These are phyloP conservation scores for Saksenaea oblongispora DNA, from an alignment of 371 early-diverging fungal genomes.

Conservation along the genomic window DNA sequence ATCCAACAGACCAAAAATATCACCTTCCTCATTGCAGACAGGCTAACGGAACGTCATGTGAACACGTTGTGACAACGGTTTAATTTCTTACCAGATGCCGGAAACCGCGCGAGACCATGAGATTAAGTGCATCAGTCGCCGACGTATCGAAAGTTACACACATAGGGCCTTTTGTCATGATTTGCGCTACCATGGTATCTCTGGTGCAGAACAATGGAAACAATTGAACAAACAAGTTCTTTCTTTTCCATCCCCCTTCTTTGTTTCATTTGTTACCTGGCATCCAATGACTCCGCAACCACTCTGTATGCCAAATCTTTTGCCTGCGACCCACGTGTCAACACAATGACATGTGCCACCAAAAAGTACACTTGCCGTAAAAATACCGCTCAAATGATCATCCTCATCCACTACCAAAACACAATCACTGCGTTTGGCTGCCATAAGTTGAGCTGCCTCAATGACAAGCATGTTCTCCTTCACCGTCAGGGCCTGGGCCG, in stretches of 20 bases:
- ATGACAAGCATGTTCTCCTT: conserved; percentile 81
- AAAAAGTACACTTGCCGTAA: conserved; percentile 65
- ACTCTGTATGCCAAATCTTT: conserved; percentile 56
- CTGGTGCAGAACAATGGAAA: conserved; percentile 15
- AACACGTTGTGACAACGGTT: neutral
- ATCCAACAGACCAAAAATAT: conserved; percentile 93
- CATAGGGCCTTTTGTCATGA: conserved; percentile 93
- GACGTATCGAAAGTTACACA: conserved; percentile 80
- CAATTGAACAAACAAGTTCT: neutral
- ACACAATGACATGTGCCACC: conserved; percentile 3
- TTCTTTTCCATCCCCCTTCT: neutral
- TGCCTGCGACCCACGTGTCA: conserved; percentile 24
- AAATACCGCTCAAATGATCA: conserved; percentile 87
- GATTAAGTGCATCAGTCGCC: conserved; percentile 90
- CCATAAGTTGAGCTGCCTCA: conserved; percentile 94
- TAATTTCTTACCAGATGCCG: conserved; percentile 79
- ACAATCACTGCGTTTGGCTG: conserved; percentile 92
- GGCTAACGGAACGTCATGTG: conserved; percentile 43
- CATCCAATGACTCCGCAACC: conserved; percentile 48
- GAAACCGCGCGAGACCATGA: conserved; percentile 96
- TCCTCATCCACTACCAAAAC: conserved; percentile 85
- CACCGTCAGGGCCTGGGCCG: conserved; percentile 83
- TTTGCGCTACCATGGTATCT: conserved; percentile 81
- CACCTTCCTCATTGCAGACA: conserved; percentile 83
- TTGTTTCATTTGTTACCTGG: conserved; percentile 35